Conservation (phyloP, 768 basidiomycete species). For the Boletus subparvulus region DNA sequence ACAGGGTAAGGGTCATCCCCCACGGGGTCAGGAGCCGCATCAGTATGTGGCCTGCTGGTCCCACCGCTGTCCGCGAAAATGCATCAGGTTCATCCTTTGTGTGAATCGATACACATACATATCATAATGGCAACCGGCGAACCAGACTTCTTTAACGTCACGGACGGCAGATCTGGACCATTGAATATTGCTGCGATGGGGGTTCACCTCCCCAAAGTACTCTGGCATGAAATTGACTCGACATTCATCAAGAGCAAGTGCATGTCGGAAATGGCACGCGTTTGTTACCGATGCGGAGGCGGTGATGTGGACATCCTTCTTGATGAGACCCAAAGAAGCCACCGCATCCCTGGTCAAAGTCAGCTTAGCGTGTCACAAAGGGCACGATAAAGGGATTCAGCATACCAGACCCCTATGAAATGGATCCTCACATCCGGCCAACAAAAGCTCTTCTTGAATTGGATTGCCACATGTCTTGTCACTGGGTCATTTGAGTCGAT, state of each 20-base stretch:
- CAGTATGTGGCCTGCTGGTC: background rate
- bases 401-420: conserved; percentile 36
- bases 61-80: conserved; percentile 2
- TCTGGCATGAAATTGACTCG: conserved; percentile 16
- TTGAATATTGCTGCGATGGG: background rate
- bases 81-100: background rate
- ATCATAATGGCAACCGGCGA: conserved; percentile 7
- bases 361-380: background rate
- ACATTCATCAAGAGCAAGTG: conserved; percentile 15
- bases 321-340: conserved; percentile 8
- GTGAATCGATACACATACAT: background rate
- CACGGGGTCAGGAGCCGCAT: too few relatives aligned
- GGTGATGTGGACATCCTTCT: conserved; percentile 4
- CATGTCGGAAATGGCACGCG: conserved; percentile 15
- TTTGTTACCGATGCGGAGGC: conserved; percentile 5
- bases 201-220: conserved; percentile 11
- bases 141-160: conserved; percentile 16
- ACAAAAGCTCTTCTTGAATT: conserved; percentile 32
- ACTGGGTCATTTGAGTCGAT: conserved; percentile 28
- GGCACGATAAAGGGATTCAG: too few relatives aligned
- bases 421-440: conserved; percentile 25
- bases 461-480: conserved; percentile 1
- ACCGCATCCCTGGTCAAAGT: conserved; percentile 10
- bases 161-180: background rate
- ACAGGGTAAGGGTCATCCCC: background rate